These are phyloP conservation scores for Populus alba DNA, from an alignment of 345 rosid species.

Conservation along the genomic window DNA sequence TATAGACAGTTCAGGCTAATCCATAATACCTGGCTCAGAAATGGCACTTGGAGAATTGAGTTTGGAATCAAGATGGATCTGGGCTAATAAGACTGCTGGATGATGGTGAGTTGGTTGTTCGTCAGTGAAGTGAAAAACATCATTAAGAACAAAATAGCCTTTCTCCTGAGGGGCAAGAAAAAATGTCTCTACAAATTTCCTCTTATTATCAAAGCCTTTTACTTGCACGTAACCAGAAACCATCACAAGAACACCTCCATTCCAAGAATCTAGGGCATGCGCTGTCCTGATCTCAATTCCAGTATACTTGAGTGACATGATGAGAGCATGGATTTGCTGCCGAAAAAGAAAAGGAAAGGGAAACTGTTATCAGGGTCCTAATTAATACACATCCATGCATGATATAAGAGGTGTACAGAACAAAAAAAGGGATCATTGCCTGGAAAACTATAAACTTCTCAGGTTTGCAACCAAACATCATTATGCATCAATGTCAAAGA, in stretches of 20 bases:
- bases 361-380: background rate
- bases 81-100: constrained; percentile 44
- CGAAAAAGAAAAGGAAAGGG: background rate
- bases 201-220: constrained; percentile 11
- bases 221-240: constrained; percentile 21
- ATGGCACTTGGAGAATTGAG: constrained; percentile 30
- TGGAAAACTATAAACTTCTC: background rate
- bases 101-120: constrained; percentile 24
- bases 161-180: constrained; percentile 35
- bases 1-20: background rate
- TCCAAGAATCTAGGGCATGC: constrained; percentile 28
- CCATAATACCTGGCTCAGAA: constrained; percentile 49
- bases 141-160: constrained; percentile 34
- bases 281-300: constrained; percentile 27
- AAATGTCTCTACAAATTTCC: constrained; percentile 33
- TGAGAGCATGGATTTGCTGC: constrained; percentile 30
- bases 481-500: no score
- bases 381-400: background rate
- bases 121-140: constrained; percentile 29
- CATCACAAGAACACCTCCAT: constrained; percentile 30
- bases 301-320: constrained; percentile 25
- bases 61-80: constrained; percentile 39
- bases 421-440: background rate
- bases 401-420: background rate
- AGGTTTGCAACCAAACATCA: background rate